Conservation (phyloP, 306 rosid species). For the Nissolia schottii region DNA sequence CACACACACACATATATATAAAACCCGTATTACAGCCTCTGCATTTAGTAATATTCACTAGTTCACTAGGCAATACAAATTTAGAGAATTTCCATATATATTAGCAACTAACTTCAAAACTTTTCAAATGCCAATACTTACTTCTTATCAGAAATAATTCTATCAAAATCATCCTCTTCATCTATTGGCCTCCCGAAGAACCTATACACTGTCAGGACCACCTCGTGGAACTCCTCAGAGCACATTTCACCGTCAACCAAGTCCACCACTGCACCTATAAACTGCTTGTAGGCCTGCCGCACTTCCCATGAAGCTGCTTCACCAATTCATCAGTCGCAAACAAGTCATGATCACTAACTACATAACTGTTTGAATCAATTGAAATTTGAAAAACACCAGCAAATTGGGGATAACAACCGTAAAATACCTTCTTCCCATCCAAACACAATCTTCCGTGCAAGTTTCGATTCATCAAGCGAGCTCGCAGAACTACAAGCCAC, state of each 20-base stretch:
- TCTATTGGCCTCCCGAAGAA: constrained; percentile 26
- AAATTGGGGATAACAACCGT: not conserved
- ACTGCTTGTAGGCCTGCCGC: constrained; percentile 55
- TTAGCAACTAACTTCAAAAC: not conserved
- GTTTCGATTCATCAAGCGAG: constrained; percentile 48
- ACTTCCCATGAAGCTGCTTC: constrained; percentile 47
- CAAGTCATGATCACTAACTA: not conserved
- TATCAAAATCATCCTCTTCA: constrained; percentile 30
- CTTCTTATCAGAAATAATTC: constrained; percentile 40
- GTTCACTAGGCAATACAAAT: constrained; percentile 8
- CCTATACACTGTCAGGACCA: constrained; percentile 39
- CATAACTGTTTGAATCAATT: not conserved
- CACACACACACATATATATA: too few species aligned
- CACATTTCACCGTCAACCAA: constrained; percentile 81
- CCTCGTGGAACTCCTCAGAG: constrained; percentile 79
- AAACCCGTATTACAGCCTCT: not conserved
- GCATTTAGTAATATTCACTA: constrained; percentile 1
- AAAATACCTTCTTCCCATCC: constrained; percentile 49
- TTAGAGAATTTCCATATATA: not conserved
- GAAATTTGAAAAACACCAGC: not conserved
- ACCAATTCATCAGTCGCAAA: constrained; percentile 25
- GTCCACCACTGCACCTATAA: constrained; percentile 72
- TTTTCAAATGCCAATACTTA: constrained; percentile 28
- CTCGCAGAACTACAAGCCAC: constrained; percentile 30
- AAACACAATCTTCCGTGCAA: constrained; percentile 39